A percentile compares a stretch with the other conserved stretches of the same genome.
Conservation (phyloP, 306 rosid genomes). For the Biancaea sappan region DNA sequence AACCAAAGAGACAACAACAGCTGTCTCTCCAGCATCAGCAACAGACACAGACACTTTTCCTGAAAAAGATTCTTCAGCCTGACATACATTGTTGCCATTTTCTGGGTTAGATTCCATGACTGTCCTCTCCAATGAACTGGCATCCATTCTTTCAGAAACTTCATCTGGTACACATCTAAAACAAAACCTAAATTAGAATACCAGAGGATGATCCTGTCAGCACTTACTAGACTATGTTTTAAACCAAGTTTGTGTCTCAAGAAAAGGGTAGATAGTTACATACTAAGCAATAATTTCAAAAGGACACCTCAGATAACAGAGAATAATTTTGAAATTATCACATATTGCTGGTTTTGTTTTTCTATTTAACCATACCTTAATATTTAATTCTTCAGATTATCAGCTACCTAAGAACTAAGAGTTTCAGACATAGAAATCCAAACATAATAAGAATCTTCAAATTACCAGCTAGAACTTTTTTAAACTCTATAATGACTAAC, state of each 20-base stretch:
- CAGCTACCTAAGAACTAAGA: constrained; percentile 1
- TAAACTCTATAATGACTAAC: neutral
- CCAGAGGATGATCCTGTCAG: constrained; percentile 28
- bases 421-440: constrained; percentile 18
- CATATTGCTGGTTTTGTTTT: constrained; percentile 4
- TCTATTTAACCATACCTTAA: constrained; percentile 9
- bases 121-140: constrained; percentile 42
- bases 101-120: constrained; percentile 40
- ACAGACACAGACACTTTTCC: constrained; percentile 77
- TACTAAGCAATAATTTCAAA: constrained; percentile 8
- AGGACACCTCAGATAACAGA: neutral
- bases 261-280: constrained; percentile 19
- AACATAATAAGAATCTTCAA: neutral
- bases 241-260: constrained; percentile 21
- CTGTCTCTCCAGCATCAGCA: constrained; percentile 93
- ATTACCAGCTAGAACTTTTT: constrained; percentile 21
- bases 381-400: constrained; percentile 18
- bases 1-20: constrained; percentile 88
- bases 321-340: neutral
- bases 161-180: constrained; percentile 72
- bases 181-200: constrained; percentile 40
- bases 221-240: constrained; percentile 30
- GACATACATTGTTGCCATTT: constrained; percentile 41
- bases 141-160: constrained; percentile 46
- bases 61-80: constrained; percentile 53